Conservation (phyloP, 495 filamentous ascomycete species). For the Penicillium malachiteum region DNA sequence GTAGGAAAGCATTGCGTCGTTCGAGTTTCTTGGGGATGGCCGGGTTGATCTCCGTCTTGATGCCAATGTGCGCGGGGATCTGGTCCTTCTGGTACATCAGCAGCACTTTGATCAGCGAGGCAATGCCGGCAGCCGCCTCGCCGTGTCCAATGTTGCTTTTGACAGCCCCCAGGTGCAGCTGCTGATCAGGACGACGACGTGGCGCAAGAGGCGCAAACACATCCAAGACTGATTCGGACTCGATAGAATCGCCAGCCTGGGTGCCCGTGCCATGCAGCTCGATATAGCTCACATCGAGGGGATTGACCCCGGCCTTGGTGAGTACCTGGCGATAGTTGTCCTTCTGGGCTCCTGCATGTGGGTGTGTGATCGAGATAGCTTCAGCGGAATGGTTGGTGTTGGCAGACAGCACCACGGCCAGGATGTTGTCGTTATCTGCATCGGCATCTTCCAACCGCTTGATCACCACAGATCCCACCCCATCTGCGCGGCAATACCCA, state of each 20-base stretch:
- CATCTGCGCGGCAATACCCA: conserved; percentile 66
- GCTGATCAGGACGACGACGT: not conserved
- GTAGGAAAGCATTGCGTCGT: conserved; percentile 29
- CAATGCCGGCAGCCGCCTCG: conserved; percentile 30
- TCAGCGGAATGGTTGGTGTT: conserved; percentile 46
- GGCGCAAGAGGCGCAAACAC: conserved; percentile 29
- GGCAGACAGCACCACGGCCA: conserved; percentile 30
- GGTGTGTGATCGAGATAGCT: conserved; percentile 47
- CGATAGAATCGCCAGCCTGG: conserved; percentile 37
- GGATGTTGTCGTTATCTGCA: conserved; percentile 45
- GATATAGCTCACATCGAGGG: conserved; percentile 49
- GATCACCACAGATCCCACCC: conserved; percentile 41
- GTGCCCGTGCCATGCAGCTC: conserved; percentile 52
- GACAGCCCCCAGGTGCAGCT: conserved; percentile 24
- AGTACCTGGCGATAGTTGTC: conserved; percentile 45
- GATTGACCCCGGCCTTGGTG: conserved; percentile 43
- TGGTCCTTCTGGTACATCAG: conserved; percentile 28
- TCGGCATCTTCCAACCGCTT: conserved; percentile 47
- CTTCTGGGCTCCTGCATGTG: conserved; percentile 48
- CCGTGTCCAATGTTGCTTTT: conserved; percentile 40
- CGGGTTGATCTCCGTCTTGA: conserved; percentile 40
- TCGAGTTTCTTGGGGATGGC: conserved; percentile 16
- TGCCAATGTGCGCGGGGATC: conserved; percentile 34
- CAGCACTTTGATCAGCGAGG: conserved; percentile 33
- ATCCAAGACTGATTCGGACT: conserved; percentile 28